phyloP scores from a whole-genome alignment of 176 grass and related monocot species.

The Melocanna baccifera region DNA sequence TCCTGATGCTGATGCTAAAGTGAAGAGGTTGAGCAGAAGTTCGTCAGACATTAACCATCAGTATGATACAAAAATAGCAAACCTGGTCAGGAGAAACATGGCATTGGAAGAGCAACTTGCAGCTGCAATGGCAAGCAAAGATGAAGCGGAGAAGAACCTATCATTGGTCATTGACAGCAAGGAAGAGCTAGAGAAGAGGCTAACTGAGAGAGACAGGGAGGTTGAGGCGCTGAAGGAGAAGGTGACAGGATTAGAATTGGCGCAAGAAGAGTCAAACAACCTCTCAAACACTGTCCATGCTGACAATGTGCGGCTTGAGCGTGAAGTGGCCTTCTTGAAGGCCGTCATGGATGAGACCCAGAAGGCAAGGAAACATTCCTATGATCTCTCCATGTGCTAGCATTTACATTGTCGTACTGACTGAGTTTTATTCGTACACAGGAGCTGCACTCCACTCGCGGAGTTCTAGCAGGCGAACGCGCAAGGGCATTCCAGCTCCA shows the following conservation, averaged over 20 bases:
- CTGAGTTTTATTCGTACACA: background rate
- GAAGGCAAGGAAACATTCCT: slow-evolving; percentile 52
- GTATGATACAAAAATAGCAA: slow-evolving; percentile 60
- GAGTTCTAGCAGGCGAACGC: slow-evolving; percentile 75
- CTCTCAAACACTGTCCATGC: slow-evolving; percentile 74
- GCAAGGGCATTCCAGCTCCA: slow-evolving; percentile 79
- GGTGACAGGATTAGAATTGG: slow-evolving; percentile 64
- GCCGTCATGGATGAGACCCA: slow-evolving; percentile 83
- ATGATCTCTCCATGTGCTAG: background rate
- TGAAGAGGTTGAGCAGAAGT: slow-evolving; percentile 43
- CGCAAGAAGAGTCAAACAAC: slow-evolving; percentile 81
- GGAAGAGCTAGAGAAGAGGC: slow-evolving; percentile 62
- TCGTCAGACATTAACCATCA: slow-evolving; percentile 59
- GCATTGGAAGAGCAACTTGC: slow-evolving; percentile 61
- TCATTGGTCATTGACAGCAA: slow-evolving; percentile 64
- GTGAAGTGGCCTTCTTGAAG: slow-evolving; percentile 90
- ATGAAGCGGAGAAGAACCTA: slow-evolving; percentile 66
- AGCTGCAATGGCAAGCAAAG: slow-evolving; percentile 47
- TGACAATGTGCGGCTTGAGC: slow-evolving; percentile 89
- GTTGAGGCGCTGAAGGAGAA: slow-evolving; percentile 70
- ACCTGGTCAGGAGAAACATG: slow-evolving; percentile 51
- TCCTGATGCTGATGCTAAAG: slow-evolving; percentile 46
- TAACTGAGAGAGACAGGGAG: slow-evolving; percentile 64
- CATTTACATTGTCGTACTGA: background rate
- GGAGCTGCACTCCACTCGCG: slow-evolving; percentile 76